Conservation (phyloP, 2,329 filamentous ascomycete genomes). For the Penicillium sp. region DNA sequence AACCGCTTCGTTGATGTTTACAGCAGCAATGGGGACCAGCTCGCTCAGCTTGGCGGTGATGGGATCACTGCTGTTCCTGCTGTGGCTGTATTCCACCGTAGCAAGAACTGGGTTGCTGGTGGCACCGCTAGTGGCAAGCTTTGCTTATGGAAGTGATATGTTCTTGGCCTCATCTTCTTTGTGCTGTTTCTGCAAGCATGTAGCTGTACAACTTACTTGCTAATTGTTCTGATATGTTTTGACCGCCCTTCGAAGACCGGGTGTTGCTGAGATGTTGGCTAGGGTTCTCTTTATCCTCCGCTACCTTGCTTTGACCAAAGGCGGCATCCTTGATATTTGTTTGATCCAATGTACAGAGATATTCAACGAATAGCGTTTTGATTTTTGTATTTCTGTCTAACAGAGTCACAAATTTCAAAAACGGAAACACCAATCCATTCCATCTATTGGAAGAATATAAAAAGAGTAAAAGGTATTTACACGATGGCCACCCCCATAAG, state of each 20-base stretch:
- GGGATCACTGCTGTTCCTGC: constrained; percentile 93
- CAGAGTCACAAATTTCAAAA: constrained; percentile 3
- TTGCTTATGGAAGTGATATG: constrained; percentile 74
- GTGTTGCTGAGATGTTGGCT: not conserved
- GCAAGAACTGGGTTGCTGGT: constrained; percentile 84
- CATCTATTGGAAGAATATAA: constrained; percentile 32
- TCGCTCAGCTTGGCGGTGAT: constrained; percentile 84
- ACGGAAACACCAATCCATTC: constrained; percentile 25
- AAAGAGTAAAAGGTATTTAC: constrained; percentile 31
- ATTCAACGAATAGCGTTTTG: not conserved
- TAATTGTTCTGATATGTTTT: not conserved
- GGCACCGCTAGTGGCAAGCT: constrained; percentile 91
- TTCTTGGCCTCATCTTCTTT: not conserved
- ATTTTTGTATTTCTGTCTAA: not conserved
- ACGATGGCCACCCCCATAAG: constrained; percentile 17
- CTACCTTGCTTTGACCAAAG: not conserved
- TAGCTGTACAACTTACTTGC: not conserved
- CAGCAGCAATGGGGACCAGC: constrained; percentile 74
- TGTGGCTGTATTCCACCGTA: constrained; percentile 86
- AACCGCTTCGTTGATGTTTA: constrained; percentile 94
- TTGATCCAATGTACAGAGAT: not conserved
- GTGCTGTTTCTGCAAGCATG: not conserved
- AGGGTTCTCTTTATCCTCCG: not conserved
- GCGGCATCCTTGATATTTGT: not conserved
- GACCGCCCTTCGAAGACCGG: not conserved